Conservation (phyloP, 169 alveolate genomes). For the Cryptosporidium baileyi region DNA sequence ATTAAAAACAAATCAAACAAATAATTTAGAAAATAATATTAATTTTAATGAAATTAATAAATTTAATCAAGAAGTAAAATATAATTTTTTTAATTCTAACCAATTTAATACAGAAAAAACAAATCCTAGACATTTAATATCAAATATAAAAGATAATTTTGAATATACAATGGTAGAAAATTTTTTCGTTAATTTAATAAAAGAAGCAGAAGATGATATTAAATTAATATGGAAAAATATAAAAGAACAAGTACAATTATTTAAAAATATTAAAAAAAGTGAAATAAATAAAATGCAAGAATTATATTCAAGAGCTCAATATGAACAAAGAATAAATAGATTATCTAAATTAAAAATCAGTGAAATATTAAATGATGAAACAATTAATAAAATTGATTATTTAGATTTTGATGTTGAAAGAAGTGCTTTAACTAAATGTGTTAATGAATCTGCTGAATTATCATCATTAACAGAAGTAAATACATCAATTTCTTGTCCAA, state of each 20-base stretch:
- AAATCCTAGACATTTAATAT: constrained; percentile 26
- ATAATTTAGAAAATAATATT: not conserved
- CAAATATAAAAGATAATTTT: constrained; percentile 10
- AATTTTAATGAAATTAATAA: not conserved
- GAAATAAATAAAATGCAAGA: not conserved
- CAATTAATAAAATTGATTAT: not conserved
- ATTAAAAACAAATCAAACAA: not conserved
- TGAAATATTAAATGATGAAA: constrained; percentile 18
- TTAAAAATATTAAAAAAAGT: not conserved
- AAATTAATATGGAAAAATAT: constrained; percentile 39
- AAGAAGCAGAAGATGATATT: constrained; percentile 60
- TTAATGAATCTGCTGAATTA: constrained; percentile 19
- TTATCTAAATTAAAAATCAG: constrained; percentile 1
- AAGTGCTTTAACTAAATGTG: not conserved
- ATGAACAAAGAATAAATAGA: constrained; percentile 25
- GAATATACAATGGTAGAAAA: constrained; percentile 10
- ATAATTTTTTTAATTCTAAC: not conserved
- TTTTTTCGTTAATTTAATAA: constrained; percentile 29
- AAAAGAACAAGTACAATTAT: constrained; percentile 12
- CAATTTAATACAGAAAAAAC: not conserved
- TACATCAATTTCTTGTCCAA: constrained; percentile 27
- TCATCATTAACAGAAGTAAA: constrained; percentile 5
- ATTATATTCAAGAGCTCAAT: constrained; percentile 7
- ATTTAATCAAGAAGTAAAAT: not conserved
- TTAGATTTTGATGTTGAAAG: constrained; percentile 8